Evolutionary conservation across 2,329 filamentous ascomycete genomes (phyloP).

Genomic region (Cladosporium colombiae): DNA sequence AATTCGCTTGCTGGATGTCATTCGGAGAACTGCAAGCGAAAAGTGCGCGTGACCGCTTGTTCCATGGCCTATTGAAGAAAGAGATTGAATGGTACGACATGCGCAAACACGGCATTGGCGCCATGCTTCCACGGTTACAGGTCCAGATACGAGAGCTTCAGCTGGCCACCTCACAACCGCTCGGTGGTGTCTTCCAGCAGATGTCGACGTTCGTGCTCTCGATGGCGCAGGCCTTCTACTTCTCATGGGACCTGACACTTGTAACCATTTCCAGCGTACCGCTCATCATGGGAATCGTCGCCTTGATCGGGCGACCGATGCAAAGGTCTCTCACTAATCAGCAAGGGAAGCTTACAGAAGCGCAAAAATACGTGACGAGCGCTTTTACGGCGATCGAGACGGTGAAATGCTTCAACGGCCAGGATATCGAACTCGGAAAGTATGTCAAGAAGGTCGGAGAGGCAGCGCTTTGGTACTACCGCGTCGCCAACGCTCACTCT

Average conservation of each 20-base stretch:
- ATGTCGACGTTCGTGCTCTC: conserved; percentile 65
- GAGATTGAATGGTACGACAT: conserved; percentile 82
- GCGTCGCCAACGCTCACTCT: conserved; percentile 69
- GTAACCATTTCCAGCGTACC: conserved; percentile 75
- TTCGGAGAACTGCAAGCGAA: conserved; percentile 82
- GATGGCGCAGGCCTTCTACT: conserved; percentile 71
- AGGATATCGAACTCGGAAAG: conserved; percentile 66
- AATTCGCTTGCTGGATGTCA: conserved; percentile 70
- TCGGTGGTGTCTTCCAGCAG: conserved; percentile 70
- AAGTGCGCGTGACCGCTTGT: conserved; percentile 64
- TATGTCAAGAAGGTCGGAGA: conserved; percentile 61
- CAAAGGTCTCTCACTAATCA: conserved; percentile 69
- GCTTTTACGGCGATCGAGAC: conserved; percentile 75
- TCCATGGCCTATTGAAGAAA: conserved; percentile 67
- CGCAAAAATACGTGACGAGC: conserved; percentile 70
- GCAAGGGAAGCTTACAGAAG: conserved; percentile 64
- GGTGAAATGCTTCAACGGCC: conserved; percentile 82
- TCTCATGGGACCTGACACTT: conserved; percentile 81
- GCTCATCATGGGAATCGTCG: conserved; percentile 62
- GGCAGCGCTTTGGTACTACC: conserved; percentile 64
- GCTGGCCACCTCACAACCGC: conserved; percentile 73
- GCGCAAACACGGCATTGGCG: conserved; percentile 68
- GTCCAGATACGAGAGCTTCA: conserved; percentile 84
- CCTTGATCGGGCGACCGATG: conserved; percentile 61
- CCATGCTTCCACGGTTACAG: conserved; percentile 71